Conservation (phyloP, 2,329 filamentous ascomycete genomes). For the Trichoderma semiorbis region DNA sequence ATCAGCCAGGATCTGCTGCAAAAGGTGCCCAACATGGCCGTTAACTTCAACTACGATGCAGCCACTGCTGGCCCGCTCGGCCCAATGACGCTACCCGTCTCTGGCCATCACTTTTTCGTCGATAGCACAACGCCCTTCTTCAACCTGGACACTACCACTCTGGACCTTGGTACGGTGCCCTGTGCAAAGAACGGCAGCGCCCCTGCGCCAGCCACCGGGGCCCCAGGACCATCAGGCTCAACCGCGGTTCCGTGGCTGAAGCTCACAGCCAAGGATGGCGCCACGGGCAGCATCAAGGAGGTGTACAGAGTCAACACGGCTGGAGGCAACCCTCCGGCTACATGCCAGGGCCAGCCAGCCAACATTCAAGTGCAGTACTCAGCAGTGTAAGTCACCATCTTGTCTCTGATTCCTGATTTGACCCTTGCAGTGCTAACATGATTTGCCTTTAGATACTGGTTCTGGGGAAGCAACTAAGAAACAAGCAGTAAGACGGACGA, state of each 20-base stretch:
- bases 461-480: conserved; percentile 25
- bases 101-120: conserved; percentile 80
- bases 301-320: conserved; percentile 84
- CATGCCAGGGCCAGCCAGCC: conserved; percentile 62
- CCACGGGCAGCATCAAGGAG: conserved; percentile 64
- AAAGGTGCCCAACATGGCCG: conserved; percentile 62
- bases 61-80: conserved; percentile 42
- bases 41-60: conserved; percentile 55
- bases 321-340: conserved; percentile 71
- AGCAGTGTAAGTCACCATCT: conserved; percentile 65
- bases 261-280: conserved; percentile 51
- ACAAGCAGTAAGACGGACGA: neutral
- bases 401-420: neutral
- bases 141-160: conserved; percentile 60
- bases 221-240: conserved; percentile 59
- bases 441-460: conserved; percentile 36
- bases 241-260: conserved; percentile 79
- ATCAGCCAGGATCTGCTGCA: conserved; percentile 64
- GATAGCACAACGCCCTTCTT: conserved; percentile 72
- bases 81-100: conserved; percentile 60
- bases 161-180: conserved; percentile 55
- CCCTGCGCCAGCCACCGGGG: conserved; percentile 59
- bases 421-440: conserved; percentile 11
- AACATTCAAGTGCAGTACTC: conserved; percentile 75
- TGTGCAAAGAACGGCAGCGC: conserved; percentile 60